Evolutionary conservation across 2,329 filamentous ascomycete genomes (phyloP), one percentile per base, ranked within the genome.

Genomic region (Aspergillus tanneri): DNA sequence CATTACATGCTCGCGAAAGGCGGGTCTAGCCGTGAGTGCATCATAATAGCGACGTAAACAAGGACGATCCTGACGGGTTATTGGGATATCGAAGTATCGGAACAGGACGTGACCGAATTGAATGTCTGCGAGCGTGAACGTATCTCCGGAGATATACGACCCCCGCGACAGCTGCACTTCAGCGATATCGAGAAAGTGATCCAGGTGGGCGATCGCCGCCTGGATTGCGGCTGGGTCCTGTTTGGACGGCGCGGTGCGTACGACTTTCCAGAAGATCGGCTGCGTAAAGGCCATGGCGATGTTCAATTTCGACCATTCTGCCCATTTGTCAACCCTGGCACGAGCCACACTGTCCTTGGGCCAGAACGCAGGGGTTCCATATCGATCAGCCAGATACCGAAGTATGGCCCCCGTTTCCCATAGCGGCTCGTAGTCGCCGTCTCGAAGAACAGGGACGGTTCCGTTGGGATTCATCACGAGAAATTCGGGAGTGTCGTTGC

Each of bases 301-400:
- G 21, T n/a, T 39, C 36, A 39, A 19, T 16, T 39, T 39, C 16
- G 36, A 19, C 36, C 36, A 39, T 39, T 39, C 36, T 5, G 36
- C 36, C 36, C 36, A 39, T 25, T 39, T 39, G 21, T 39, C 36
- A 22, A 39, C 36, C 36, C 25, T 19, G 19, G 36, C 36, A n/a
- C 36, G 36, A 8, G 5, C 7, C 19, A 22, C 11, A 10, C 19
- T 19, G 22, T 39, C 36, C 9, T 24, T 24, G 19, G 36, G 36
- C 36, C 36, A 39, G 36, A 39, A 39, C 11, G 14, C 21, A n/a
- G 23, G 19, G 19, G 18, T 18, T 12, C 36, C 36, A 22, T 39
- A 39, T 5, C 11, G 12, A 22, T 10, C 6, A 11, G 36, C 18
- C 8, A 39, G 36, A 22, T 39, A 39, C 11, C 36, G 36, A 5